Conservation (phyloP, 441 rosid species). For the Manihot esculenta region DNA sequence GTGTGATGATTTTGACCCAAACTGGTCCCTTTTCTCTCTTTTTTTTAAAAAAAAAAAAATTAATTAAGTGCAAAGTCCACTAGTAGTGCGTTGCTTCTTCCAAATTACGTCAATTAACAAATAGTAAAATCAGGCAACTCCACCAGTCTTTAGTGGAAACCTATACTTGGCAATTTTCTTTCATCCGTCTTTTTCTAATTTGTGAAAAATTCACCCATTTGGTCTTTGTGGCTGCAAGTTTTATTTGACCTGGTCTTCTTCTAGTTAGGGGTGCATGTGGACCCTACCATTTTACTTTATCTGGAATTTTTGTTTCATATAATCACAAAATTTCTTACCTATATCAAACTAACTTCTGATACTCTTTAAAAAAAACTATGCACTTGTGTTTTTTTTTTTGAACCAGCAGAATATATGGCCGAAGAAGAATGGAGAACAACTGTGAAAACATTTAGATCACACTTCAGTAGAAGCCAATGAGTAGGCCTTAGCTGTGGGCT, state of each 20-base stretch:
- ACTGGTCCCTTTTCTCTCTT: background rate
- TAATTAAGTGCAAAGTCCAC: conserved; percentile 8
- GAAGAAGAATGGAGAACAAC: no score
- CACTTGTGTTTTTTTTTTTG: no score
- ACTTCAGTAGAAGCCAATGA: background rate
- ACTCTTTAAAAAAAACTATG: no score
- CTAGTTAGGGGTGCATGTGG: background rate
- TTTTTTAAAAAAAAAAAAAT: no score
- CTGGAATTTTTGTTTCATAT: background rate
- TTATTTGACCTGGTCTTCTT: background rate
- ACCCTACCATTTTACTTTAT: background rate
- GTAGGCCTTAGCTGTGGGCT: background rate
- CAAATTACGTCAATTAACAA: background rate
- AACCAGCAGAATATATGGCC: no score
- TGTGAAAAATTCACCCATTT: background rate
- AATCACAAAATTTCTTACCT: no score
- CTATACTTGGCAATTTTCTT: background rate
- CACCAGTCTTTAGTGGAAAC: background rate
- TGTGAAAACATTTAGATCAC: no score
- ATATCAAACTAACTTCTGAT: no score
- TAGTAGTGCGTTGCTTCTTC: background rate
- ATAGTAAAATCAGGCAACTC: background rate
- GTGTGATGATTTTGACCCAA: background rate
- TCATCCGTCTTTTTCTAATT: background rate
- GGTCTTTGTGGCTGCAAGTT: background rate